These are phyloP conservation scores for Globisporangium megalacanthum DNA, from an alignment of 352 stramenopile genomes.

Conservation along the genomic window DNA sequence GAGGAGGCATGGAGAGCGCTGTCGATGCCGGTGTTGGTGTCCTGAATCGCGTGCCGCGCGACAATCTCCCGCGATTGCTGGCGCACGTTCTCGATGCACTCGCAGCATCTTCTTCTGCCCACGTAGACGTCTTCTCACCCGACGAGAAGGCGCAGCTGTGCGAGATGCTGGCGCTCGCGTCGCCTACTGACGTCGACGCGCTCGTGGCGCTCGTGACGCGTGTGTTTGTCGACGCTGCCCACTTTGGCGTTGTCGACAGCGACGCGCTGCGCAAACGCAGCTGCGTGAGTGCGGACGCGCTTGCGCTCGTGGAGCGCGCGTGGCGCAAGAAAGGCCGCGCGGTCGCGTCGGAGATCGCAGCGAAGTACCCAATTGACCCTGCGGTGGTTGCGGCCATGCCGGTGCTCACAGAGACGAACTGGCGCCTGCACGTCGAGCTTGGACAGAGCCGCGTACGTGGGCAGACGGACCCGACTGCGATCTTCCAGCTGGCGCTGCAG, in stretches of 20 bases:
- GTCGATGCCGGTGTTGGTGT: not conserved
- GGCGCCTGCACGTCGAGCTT: conserved; percentile 54
- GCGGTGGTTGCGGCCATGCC: not conserved
- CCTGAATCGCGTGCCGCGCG: conserved; percentile 39
- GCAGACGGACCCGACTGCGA: conserved; percentile 33
- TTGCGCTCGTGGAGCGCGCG: conserved; percentile 32
- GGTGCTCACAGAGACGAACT: conserved; percentile 32
- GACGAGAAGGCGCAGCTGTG: conserved; percentile 41
- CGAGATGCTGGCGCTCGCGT: conserved; percentile 36
- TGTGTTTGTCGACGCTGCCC: conserved; percentile 38
- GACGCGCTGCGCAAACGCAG: conserved; percentile 17
- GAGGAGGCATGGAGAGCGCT: too few relatives aligned
- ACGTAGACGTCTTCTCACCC: conserved; percentile 30
- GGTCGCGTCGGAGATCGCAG: conserved; percentile 7
- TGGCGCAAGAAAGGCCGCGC: conserved; percentile 54
- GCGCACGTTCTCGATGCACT: conserved; percentile 54
- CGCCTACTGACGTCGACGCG: conserved; percentile 28
- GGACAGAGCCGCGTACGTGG: conserved; percentile 31
- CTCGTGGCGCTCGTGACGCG: conserved; percentile 21
- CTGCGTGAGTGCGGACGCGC: conserved; percentile 23
- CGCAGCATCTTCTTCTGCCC: not conserved
- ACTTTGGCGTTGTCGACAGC: conserved; percentile 31
- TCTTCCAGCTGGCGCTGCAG: conserved; percentile 47
- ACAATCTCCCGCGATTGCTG: conserved; percentile 49
- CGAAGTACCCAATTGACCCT: conserved; percentile 9